These are phyloP conservation scores for Calonectria hawksworthii DNA, from an alignment of 2,329 filamentous ascomycete species.

Conservation along the genomic window DNA sequence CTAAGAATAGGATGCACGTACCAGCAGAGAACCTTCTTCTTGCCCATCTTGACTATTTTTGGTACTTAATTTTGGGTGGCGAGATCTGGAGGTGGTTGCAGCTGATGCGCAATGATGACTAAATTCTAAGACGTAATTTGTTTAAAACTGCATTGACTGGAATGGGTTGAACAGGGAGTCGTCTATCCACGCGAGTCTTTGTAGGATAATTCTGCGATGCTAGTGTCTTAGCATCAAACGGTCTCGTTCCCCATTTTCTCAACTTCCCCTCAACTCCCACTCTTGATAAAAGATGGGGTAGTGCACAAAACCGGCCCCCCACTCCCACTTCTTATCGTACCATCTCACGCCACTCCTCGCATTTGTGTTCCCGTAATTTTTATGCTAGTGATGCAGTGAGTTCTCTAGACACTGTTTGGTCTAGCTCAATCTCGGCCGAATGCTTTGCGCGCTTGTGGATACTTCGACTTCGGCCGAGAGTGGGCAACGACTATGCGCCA, in stretches of 20 bases:
- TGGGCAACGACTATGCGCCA: not conserved
- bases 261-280: conserved; percentile 8
- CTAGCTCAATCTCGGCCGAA: not conserved
- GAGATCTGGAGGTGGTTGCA: not conserved
- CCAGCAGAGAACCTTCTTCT: conserved; percentile 53
- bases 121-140: conserved; percentile 5
- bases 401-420: not conserved
- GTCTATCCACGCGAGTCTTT: not conserved
- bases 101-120: not conserved
- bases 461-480: not conserved
- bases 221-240: not conserved
- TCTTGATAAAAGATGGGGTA: conserved; percentile 7
- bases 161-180: not conserved
- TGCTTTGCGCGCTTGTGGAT: not conserved
- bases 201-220: not conserved
- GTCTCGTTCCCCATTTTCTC: not conserved
- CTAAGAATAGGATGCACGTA: not conserved
- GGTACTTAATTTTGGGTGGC: not conserved
- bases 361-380: not conserved
- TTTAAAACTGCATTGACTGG: not conserved
- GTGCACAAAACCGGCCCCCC: not conserved
- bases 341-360: not conserved
- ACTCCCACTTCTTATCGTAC: not conserved
- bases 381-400: not conserved
- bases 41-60: conserved; percentile 45